These are phyloP conservation scores for Talaromyces sp. DNA, from an alignment of 2,329 filamentous ascomycete species.

Conservation along the genomic window DNA sequence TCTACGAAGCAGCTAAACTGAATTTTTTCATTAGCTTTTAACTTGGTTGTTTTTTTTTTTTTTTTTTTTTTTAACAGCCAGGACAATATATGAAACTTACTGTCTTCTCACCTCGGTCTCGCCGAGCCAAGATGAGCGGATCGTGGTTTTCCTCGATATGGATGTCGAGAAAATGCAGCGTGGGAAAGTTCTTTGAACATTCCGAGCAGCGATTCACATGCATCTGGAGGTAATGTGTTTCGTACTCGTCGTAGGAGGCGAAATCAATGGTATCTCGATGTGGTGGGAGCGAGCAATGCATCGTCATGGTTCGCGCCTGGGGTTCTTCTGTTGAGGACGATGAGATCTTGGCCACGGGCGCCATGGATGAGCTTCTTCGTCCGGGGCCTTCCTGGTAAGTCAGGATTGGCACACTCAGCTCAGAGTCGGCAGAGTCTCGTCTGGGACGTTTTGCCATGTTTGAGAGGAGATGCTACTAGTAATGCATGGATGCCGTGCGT, in stretches of 20 bases:
- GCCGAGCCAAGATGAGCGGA: conserved; percentile 65
- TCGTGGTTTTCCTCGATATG: conserved; percentile 94
- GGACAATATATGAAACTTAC: conserved; percentile 40
- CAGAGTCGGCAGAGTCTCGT: conserved; percentile 23
- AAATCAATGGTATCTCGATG: conserved; percentile 70
- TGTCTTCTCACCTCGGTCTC: conserved; percentile 80
- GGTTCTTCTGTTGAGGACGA: conserved; percentile 44
- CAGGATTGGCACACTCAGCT: conserved; percentile 12
- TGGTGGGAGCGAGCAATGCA: conserved; percentile 78
- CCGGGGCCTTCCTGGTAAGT: not conserved
- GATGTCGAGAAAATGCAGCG: conserved; percentile 69
- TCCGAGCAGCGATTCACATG: conserved; percentile 82
- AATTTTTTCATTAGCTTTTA: not conserved
- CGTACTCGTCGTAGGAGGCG: conserved; percentile 71
- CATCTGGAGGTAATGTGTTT: conserved; percentile 74
- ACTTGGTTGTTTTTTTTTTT: not conserved
- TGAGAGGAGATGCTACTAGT: not conserved
- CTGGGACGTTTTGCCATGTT: conserved; percentile 59
- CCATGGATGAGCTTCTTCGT: not conserved
- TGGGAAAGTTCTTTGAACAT: conserved; percentile 84
- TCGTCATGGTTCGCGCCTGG: conserved; percentile 43
- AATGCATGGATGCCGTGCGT: not conserved
- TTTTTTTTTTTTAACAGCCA: not conserved
- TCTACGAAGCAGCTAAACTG: conserved; percentile 89
- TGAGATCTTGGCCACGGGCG: conserved; percentile 47